phyloP scores from a whole-genome alignment of 1,284 basidiomycete species.

The Rhodotorula glutinis region DNA sequence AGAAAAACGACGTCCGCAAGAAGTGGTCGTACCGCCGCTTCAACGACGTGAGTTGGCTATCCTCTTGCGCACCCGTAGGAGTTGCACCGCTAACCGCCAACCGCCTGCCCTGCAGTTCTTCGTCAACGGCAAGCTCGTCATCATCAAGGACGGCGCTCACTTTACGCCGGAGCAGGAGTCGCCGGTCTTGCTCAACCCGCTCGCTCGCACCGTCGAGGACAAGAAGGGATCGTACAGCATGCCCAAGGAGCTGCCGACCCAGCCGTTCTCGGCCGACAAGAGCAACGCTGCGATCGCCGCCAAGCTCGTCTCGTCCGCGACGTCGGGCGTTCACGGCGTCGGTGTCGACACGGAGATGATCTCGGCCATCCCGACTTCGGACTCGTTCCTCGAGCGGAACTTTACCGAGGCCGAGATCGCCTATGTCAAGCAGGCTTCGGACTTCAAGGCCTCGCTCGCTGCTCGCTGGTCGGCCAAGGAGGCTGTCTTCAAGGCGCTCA shows the following conservation, averaged over 20 bases:
- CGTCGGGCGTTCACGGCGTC: conserved; percentile 41
- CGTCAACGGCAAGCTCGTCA: conserved; percentile 84
- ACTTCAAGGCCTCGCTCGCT: conserved; percentile 83
- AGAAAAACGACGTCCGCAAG: conserved; percentile 65
- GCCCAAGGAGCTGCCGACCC: conserved; percentile 56
- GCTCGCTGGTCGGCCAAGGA: conserved; percentile 98
- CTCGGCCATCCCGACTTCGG: conserved; percentile 83
- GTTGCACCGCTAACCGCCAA: neutral
- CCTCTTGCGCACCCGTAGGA: neutral
- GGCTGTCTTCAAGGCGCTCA: conserved; percentile 82
- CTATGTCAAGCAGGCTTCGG: conserved; percentile 85
- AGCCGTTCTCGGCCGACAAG: conserved; percentile 57
- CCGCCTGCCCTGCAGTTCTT: conserved; percentile 51
- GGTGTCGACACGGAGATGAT: conserved; percentile 67
- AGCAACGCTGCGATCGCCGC: conserved; percentile 67
- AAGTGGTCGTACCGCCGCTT: conserved; percentile 83
- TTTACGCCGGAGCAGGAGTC: conserved; percentile 84
- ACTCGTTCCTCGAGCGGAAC: conserved; percentile 86
- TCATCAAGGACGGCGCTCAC: conserved; percentile 92
- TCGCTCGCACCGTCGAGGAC: conserved; percentile 80
- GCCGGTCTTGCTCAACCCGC: conserved; percentile 74
- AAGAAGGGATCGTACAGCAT: conserved; percentile 82
- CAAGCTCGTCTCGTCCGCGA: conserved; percentile 45
- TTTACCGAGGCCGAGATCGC: conserved; percentile 84
- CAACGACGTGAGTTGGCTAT: conserved; percentile 60